Base-by-base conservation (phyloP, 371 early-diverging fungal species). In the Saksenaea vasiformis region DNA sequence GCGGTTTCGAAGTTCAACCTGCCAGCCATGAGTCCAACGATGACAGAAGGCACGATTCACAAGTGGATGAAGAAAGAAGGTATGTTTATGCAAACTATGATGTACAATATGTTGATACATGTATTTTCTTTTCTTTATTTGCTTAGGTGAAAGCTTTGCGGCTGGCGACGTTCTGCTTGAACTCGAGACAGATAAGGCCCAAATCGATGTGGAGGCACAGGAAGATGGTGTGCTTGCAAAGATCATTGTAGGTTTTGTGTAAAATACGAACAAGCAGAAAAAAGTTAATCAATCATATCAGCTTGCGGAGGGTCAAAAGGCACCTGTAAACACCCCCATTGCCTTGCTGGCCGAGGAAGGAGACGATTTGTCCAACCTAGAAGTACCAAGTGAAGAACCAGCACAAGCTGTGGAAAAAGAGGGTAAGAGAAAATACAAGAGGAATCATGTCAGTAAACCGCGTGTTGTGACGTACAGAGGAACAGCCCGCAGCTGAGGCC, bases 21-120 rank as follows among this genome's bases (percentile, higher is more conserved):
- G 91, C 98, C 98, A 22, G 95, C 98, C 44, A 84, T 97, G 77
- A 94, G 94, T 54, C 98, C 98, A n/a, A 97, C 98, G 54, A 97
- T 97, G 98, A 95, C 96, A 4, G 91, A 94, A 79, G 97, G 97
- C 69, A 95, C 93, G 60, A 87, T 97, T 70, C 92, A 92, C 24
- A 69, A 82, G 63, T 97, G 98, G 98, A 87, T 87, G 71, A 93
- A 93, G 74, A 87, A 92, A 69, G 89, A 91, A 80, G 91, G 87
- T 76, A 78, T 65, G 65, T 65, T 36, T 27, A 5, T 26, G 11
- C 11, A 17, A 62, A 54, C 19, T 2, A 35, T 4, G 15, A 53
- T 3, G 28, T 31, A 26, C n/a, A 51, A 43, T 43, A 7, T 8
- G 27, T 14, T 60, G 34, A 26, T 37, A 31, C 19, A 15, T 27